A percentile compares a stretch with the other conserved stretches of the same genome.
phyloP scores from a whole-genome alignment of 805 yeast species.

The Yamadazyma laniorum region DNA sequence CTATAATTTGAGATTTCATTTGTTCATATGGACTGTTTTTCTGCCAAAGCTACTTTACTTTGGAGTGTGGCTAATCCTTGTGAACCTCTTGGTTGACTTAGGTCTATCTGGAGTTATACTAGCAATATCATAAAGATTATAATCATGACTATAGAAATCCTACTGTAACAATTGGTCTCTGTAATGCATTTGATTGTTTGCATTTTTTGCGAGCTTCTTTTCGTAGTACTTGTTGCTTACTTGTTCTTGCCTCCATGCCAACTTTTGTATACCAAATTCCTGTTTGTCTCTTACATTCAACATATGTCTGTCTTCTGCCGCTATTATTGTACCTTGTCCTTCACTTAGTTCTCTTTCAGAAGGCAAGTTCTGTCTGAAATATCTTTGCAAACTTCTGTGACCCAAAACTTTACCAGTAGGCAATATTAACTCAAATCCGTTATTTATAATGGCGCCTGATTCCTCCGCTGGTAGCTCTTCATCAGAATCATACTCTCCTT shows the following conservation, averaged over 20 bases:
- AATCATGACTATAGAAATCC: conserved; percentile 2
- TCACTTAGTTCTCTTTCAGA: conserved; percentile 43
- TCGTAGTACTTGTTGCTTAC: conserved; percentile 52
- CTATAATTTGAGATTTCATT: conserved; percentile 69
- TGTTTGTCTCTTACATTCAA: conserved; percentile 38
- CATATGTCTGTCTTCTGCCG: conserved; percentile 53
- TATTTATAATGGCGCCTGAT: conserved; percentile 29
- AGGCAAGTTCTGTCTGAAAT: conserved; percentile 43
- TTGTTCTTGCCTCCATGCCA: conserved; percentile 59
- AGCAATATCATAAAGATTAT: conserved; percentile 2
- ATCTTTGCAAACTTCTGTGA: conserved; percentile 42
- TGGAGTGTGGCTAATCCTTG: conserved; percentile 66
- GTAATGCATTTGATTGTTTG: conserved; percentile 78
- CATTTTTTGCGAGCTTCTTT: conserved; percentile 61
- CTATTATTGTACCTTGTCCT: conserved; percentile 49
- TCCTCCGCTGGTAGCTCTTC: conserved; percentile 27
- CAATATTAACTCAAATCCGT: conserved; percentile 40
- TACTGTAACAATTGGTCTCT: conserved; percentile 42
- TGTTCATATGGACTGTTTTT: conserved; percentile 97
- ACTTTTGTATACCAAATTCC: conserved; percentile 43
- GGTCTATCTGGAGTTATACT: conserved; percentile 39
- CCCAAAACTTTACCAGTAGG: conserved; percentile 45
- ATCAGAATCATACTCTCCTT: conserved; percentile 23
- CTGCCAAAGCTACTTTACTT: conserved; percentile 87
- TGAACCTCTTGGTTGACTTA: conserved; percentile 38